Percentiles rank a stretch among this genome's conserved stretches.
These are phyloP conservation scores for Ascochyta clinopodiicola DNA, from an alignment of 2,329 filamentous ascomycete species.

Conservation along the genomic window DNA sequence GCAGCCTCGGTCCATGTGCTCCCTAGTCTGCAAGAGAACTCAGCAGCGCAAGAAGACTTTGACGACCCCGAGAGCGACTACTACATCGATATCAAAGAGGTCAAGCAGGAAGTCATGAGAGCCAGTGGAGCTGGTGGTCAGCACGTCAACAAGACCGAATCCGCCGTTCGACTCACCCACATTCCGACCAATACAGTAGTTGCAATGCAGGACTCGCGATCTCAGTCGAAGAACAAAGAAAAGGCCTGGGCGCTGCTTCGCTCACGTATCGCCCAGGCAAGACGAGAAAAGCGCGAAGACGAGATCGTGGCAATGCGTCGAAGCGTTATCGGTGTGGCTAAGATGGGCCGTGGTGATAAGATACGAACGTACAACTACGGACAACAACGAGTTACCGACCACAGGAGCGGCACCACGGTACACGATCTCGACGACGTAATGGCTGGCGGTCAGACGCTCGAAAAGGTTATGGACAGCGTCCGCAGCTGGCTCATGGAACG, in stretches of 20 bases:
- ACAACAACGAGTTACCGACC: slow-evolving; percentile 85
- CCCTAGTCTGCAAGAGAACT: slow-evolving; percentile 74
- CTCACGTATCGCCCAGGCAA: slow-evolving; percentile 78
- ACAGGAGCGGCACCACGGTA: slow-evolving; percentile 79
- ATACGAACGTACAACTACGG: slow-evolving; percentile 87
- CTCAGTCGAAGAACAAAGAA: slow-evolving; percentile 87
- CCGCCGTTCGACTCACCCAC: slow-evolving; percentile 91
- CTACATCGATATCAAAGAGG: slow-evolving; percentile 84
- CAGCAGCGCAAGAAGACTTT: slow-evolving; percentile 62
- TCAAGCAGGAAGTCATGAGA: slow-evolving; percentile 86
- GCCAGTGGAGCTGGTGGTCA: slow-evolving; percentile 92
- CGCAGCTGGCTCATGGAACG: slow-evolving; percentile 75
- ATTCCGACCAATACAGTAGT: slow-evolving; percentile 85
- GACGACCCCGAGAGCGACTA: slow-evolving; percentile 91
- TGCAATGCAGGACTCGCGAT: slow-evolving; percentile 90
- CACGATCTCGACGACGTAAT: slow-evolving; percentile 84
- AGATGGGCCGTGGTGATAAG: slow-evolving; percentile 91
- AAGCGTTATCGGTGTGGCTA: slow-evolving; percentile 77
- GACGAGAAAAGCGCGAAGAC: slow-evolving; percentile 83
- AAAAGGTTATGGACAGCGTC: slow-evolving; percentile 79
- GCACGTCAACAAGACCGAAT: slow-evolving; percentile 98
- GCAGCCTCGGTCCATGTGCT: slow-evolving; percentile 92
- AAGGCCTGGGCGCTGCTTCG: slow-evolving; percentile 86
- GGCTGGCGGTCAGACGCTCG: slow-evolving; percentile 73
- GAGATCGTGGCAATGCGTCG: slow-evolving; percentile 76